phyloP scores from a whole-genome alignment of 176 grass and related monocot species.

The Luzula sylvatica region DNA sequence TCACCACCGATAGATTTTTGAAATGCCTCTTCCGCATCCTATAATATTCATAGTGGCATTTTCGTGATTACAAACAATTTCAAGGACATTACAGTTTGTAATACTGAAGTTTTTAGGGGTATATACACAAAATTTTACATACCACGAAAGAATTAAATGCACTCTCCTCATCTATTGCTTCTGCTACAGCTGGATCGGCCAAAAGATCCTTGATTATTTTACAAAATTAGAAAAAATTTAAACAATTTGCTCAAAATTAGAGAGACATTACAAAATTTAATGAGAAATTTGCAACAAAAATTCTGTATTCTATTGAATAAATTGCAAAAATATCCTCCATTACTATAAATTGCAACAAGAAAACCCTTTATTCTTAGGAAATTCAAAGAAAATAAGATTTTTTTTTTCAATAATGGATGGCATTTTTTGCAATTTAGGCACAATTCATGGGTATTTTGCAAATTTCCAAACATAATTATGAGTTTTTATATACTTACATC shows the following conservation, averaged over 20 bases:
- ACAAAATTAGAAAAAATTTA: not conserved
- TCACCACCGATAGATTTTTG: slow-evolving; percentile 54
- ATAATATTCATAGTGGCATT: slow-evolving; percentile 5
- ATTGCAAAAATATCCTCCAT: no score
- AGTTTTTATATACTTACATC: slow-evolving; percentile 43
- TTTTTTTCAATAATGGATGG: no score
- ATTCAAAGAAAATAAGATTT: no score
- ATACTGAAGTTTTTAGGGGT: not conserved
- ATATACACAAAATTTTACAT: slow-evolving; percentile 4
- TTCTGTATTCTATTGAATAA: no score
- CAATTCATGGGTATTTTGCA: no score
- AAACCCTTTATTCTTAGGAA: no score
- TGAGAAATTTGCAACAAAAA: no score
- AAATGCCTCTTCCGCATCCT: slow-evolving; percentile 86
- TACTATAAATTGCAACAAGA: no score
- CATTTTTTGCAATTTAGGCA: no score
- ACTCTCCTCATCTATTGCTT: slow-evolving; percentile 63
- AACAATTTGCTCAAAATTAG: no score
- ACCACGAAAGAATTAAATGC: slow-evolving; percentile 93
- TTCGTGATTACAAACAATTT: not conserved
- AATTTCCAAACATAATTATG: no score
- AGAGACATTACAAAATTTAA: no score
- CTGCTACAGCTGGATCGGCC: slow-evolving; percentile 51
- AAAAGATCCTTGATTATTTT: slow-evolving; percentile 78
- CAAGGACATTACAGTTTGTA: not conserved